Evolutionary conservation across 371 early-diverging fungal genomes (phyloP).

Genomic region (Zychaea mexicana): DNA sequence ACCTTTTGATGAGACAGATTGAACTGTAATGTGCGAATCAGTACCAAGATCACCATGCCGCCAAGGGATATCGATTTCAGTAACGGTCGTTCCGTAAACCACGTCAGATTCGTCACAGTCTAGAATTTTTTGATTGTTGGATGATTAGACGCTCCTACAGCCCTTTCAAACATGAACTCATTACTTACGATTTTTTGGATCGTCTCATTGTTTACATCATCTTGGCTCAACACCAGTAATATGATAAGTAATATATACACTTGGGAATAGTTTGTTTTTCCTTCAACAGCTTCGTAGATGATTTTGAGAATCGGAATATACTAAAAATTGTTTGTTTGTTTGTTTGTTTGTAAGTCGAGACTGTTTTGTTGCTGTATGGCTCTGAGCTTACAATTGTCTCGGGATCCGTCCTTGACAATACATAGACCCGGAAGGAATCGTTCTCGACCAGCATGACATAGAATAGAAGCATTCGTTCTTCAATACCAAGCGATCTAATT

Average conservation of each 20-base stretch:
- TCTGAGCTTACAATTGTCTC: constrained; percentile 62
- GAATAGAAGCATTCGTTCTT: constrained; percentile 69
- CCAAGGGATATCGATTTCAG: constrained; percentile 71
- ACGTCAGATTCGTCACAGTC: constrained; percentile 63
- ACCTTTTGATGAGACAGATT: constrained; percentile 74
- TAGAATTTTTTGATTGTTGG: background rate
- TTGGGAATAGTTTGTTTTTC: constrained; percentile 63
- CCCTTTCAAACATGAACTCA: background rate
- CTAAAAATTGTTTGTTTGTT: constrained; percentile 30
- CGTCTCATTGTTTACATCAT: constrained; percentile 74
- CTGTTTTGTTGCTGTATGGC: background rate
- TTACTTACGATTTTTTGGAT: constrained; percentile 70
- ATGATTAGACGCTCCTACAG: no score
- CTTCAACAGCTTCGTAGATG: constrained; percentile 70
- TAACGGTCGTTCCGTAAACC: constrained; percentile 75
- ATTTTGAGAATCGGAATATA: constrained; percentile 68
- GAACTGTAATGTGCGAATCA: constrained; percentile 68
- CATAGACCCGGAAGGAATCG: constrained; percentile 69
- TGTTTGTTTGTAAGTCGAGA: background rate
- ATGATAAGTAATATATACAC: constrained; percentile 70
- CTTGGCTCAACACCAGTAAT: constrained; percentile 70
- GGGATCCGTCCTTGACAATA: constrained; percentile 76
- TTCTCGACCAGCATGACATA: constrained; percentile 74
- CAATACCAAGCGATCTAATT: constrained; percentile 58
- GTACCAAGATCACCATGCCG: constrained; percentile 62